A percentile compares a stretch with the other conserved stretches of the same genome.
Conservation (phyloP, 192 early-diverging fungal genomes). For the Thamnidium elegans region DNA sequence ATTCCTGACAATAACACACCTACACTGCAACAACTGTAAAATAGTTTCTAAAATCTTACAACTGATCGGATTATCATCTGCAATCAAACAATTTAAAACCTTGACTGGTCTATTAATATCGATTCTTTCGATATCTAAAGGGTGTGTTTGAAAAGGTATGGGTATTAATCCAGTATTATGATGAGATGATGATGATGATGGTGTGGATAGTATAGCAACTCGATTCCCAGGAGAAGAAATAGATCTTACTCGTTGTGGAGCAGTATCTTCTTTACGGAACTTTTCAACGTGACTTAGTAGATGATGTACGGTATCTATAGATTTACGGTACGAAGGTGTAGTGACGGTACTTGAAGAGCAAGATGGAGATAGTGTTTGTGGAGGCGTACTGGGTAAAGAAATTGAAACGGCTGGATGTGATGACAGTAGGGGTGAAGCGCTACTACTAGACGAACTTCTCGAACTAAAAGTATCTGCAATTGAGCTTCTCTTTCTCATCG, state of each 20-base stretch:
- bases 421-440: too few relatives aligned
- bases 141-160: constrained; percentile 2
- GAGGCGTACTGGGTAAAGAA: constrained; percentile 11
- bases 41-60: constrained; percentile 91
- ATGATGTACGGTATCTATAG: constrained; percentile 1
- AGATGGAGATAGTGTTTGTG: constrained; percentile 7
- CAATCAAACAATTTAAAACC: constrained; percentile 65
- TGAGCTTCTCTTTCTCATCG: constrained; percentile 24
- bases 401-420: not conserved
- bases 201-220: not conserved
- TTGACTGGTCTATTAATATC: not conserved
- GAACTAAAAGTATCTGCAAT: constrained; percentile 16
- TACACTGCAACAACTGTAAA: constrained; percentile 66
- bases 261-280: not conserved
- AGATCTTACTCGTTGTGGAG: constrained; percentile 8
- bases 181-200: not conserved
- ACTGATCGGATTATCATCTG: constrained; percentile 89
- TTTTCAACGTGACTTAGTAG: constrained; percentile 9
- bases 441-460: constrained; percentile 7
- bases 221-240: constrained; percentile 23
- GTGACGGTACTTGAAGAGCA: not conserved
- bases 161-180: not conserved
- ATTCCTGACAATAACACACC: constrained; percentile 83
- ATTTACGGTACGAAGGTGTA: not conserved
- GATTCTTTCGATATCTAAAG: not conserved